Conservation (phyloP, 1,284 basidiomycete species). For the Irpex lacteus region DNA sequence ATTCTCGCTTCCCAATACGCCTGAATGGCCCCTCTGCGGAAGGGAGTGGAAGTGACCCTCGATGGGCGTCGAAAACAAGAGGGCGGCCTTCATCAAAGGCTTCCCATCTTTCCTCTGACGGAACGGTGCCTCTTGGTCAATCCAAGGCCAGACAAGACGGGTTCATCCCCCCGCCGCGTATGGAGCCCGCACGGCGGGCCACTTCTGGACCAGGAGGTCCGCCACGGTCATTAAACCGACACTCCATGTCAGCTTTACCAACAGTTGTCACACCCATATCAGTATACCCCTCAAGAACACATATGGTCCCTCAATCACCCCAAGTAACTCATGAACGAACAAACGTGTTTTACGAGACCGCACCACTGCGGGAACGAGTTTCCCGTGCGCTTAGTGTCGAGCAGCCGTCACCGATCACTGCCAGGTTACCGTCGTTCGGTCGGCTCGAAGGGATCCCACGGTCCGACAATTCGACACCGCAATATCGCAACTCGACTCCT, state of each 20-base stretch:
- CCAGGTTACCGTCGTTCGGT: slow-evolving; percentile 17
- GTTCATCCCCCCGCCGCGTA: slow-evolving; percentile 24
- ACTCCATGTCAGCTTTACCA: slow-evolving; percentile 24
- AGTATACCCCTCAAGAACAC: slow-evolving; percentile 20
- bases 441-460: slow-evolving; percentile 8
- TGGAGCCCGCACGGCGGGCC: slow-evolving; percentile 32
- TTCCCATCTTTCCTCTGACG: slow-evolving; percentile 15
- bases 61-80: slow-evolving; percentile 23
- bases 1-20: slow-evolving; percentile 14
- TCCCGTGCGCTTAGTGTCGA: slow-evolving; percentile 8
- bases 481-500: neutral
- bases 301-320: slow-evolving; percentile 12
- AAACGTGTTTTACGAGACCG: slow-evolving; percentile 30
- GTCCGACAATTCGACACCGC: neutral
- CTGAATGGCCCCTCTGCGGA: slow-evolving; percentile 11
- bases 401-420: slow-evolving; percentile 4
- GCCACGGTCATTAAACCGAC: slow-evolving; percentile 21
- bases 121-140: neutral
- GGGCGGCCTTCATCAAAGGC: slow-evolving; percentile 23
- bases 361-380: slow-evolving; percentile 23
- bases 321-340: slow-evolving; percentile 18
- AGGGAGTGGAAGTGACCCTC: slow-evolving; percentile 23
- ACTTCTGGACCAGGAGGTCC: slow-evolving; percentile 33
- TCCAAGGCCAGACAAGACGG: slow-evolving; percentile 10
- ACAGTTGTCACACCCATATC: slow-evolving; percentile 21